Evolutionary conservation across 352 stramenopile species (phyloP).

Genomic region (Thalassiosira exigua): DNA sequence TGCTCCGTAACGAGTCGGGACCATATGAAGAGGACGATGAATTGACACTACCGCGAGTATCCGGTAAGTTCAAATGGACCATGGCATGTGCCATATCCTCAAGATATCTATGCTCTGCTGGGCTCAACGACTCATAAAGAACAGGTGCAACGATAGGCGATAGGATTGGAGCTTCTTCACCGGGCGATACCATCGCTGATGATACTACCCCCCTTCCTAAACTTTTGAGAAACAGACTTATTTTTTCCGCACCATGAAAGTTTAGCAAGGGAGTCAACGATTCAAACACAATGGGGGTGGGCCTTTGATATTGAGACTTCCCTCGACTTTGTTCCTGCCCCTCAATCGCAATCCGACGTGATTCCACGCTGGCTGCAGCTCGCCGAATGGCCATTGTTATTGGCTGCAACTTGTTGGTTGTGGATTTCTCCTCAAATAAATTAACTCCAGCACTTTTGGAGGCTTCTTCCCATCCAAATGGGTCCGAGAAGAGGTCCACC

Average conservation of each 20-base stretch:
- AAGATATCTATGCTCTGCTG: conserved; percentile 52
- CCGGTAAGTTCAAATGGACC: conserved; percentile 42
- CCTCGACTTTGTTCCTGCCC: conserved; percentile 11
- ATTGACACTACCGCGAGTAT: conserved; percentile 24
- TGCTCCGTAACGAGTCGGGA: conserved; percentile 43
- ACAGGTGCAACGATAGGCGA: conserved; percentile 54
- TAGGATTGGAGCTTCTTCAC: conserved; percentile 14
- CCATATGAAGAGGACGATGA: conserved; percentile 40
- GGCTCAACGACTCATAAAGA: conserved; percentile 55
- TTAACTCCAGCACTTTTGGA: not conserved
- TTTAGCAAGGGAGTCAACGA: conserved; percentile 44
- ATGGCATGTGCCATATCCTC: conserved; percentile 70
- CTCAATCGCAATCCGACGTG: conserved; percentile 1
- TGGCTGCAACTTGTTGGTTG: conserved; percentile 30
- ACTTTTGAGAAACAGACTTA: conserved; percentile 41
- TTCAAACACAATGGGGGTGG: conserved; percentile 56
- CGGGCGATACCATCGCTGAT: not conserved
- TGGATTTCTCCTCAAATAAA: conserved; percentile 4
- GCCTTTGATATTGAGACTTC: conserved; percentile 2
- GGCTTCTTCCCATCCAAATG: conserved; percentile 41
- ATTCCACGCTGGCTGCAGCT: conserved; percentile 23
- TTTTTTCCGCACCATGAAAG: conserved; percentile 45
- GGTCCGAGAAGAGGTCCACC: conserved; percentile 45
- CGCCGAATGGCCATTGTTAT: conserved; percentile 33
- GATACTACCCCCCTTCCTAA: conserved; percentile 16